Evolutionary conservation across 1,139 yeast species (phyloP), one percentile per base, ranked within the genome.

Genomic region (Lodderomyces metapsilosis): DNA sequence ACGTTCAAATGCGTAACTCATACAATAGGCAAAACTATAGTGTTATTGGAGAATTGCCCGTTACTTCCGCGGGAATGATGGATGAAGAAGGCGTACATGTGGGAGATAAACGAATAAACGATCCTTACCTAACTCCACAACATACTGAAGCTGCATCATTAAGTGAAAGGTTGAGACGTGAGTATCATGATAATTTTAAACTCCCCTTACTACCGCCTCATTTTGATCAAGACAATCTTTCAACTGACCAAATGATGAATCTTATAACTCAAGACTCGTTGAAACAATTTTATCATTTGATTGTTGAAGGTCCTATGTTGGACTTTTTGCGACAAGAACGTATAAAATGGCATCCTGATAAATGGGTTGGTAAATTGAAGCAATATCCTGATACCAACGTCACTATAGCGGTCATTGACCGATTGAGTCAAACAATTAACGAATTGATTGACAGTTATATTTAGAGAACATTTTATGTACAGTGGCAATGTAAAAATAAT

Each of bases 261-360:
- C 41, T 57, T 16, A 53, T 71, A 4, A 57, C 53, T 37, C 50
- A 52, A 3, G 49, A 48, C 2, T 54, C 57, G 18, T 58, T 61
- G 22, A 37, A 43, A 34, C 52, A 44, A 39, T 72, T 68, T 45
- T 71, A 67, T 49, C 38, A 52, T 8, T 43, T 43, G 17, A 56
- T 68, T 10, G 42, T 40, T 17, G 43, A 51, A 17, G 57, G 51
- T 20, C 41, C 47, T 5, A 41, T 57, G 15, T 18, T 47, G 10
- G 65, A 58, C 2, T 51, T 75, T 4, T 44, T 80, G 6, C 76
- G 71, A 43, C 52, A 49, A 24, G 88, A 82, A 52, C 53, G 88
- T 45, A 57, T 81, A 3, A 61, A 76, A 46, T 83, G 88, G 88
- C 89, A 83, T 54, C 89, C 89, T 1, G 89, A 83, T 54, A 75